Percentiles rank a stretch among this genome's conserved stretches.
These are phyloP conservation scores for Boletus eberwhitei DNA, from an alignment of 768 basidiomycete species.

Conservation along the genomic window DNA sequence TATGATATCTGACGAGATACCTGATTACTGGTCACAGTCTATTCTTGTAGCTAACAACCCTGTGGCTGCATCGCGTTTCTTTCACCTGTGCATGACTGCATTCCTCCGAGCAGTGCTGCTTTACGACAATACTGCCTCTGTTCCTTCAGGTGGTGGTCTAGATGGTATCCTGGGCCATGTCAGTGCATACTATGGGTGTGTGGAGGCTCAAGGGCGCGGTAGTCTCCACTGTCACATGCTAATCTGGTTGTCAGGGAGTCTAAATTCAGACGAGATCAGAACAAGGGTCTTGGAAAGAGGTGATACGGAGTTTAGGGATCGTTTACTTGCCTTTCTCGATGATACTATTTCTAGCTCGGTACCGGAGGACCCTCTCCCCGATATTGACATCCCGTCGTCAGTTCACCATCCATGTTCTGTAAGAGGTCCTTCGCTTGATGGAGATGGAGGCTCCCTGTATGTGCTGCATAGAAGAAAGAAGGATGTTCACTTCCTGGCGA, in stretches of 20 bases:
- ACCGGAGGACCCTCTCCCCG: fast-evolving
- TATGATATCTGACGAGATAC: too few species aligned
- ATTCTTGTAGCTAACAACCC: too few species aligned
- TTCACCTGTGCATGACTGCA: too few species aligned
- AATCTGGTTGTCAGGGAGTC: not conserved
- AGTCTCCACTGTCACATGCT: not conserved
- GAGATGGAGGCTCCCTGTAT: too few species aligned
- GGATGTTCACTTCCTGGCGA: not conserved
- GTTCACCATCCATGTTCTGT: not conserved
- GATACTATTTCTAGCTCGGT: not conserved
- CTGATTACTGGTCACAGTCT: too few species aligned
- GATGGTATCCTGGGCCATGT: not conserved
- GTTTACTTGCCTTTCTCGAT: not conserved
- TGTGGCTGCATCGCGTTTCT: too few species aligned
- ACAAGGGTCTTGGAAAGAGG: fast-evolving
- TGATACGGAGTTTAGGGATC: not conserved
- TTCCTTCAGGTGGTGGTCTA: too few species aligned
- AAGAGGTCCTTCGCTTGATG: too few species aligned
- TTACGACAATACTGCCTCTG: too few species aligned
- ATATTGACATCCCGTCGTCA: not conserved
- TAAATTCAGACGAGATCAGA: not conserved
- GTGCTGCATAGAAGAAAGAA: too few species aligned
- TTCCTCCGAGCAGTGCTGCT: too few species aligned
- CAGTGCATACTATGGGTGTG: not conserved
- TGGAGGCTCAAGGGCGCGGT: not conserved